These are phyloP conservation scores for Dillenia turbinata DNA, from an alignment of 164 flowering plant species.

Conservation along the genomic window DNA sequence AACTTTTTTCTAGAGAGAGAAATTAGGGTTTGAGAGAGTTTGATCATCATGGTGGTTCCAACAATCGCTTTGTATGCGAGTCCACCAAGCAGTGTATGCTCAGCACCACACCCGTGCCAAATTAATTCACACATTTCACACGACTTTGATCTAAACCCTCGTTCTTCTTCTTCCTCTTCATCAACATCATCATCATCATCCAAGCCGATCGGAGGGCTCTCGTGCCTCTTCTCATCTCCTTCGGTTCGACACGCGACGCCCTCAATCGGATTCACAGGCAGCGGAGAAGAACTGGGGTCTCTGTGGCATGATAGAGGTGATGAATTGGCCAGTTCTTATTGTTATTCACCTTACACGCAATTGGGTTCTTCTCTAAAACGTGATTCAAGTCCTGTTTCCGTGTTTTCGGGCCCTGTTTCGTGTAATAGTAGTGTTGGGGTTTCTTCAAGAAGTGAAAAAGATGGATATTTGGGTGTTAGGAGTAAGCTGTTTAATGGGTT, in stretches of 20 bases:
- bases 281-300: slow-evolving; percentile 54
- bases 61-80: slow-evolving; percentile 80
- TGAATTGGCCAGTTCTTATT: slow-evolving; percentile 58
- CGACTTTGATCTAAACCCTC: slow-evolving; percentile 56
- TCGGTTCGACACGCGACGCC: slow-evolving; percentile 39
- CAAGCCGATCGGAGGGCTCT: slow-evolving; percentile 77
- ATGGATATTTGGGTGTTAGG: slow-evolving; percentile 25
- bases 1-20: too few relatives aligned
- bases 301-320: slow-evolving; percentile 55
- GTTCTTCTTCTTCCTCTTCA: slow-evolving; percentile 47
- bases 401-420: slow-evolving; percentile 76
- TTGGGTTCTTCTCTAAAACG: slow-evolving; percentile 47
- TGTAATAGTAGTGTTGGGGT: slow-evolving; percentile 35
- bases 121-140: slow-evolving; percentile 48
- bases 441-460: slow-evolving; percentile 44
- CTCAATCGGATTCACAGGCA: slow-evolving; percentile 26
- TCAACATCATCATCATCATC: slow-evolving; percentile 38
- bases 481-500: slow-evolving; percentile 66
- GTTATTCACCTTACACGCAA: slow-evolving; percentile 44
- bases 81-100: slow-evolving; percentile 71
- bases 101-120: slow-evolving; percentile 57
- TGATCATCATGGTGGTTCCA: slow-evolving; percentile 56
- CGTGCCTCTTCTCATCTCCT: slow-evolving; percentile 62
- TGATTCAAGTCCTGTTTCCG: slow-evolving; percentile 82
- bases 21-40: too few relatives aligned